phyloP scores from a whole-genome alignment of 2,329 filamentous ascomycete genomes.

The Parascedosporium putredinis region DNA sequence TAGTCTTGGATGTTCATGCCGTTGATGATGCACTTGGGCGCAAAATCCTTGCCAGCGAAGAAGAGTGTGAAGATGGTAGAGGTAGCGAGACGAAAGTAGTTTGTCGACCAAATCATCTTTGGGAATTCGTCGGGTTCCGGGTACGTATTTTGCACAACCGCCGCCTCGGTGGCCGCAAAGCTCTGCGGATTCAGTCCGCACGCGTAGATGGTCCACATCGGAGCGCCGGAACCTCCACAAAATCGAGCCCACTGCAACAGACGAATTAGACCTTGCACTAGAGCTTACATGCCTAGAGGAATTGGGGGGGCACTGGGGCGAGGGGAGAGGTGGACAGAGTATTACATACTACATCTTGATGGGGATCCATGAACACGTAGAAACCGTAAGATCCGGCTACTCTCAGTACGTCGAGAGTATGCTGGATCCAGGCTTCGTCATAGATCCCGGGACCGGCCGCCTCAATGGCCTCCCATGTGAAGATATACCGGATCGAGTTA shows the following conservation, averaged over 20 bases:
- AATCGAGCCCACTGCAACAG: conserved; percentile 72
- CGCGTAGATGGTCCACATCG: conserved; percentile 96
- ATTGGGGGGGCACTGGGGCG: too few species aligned
- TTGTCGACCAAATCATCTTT: conserved; percentile 99
- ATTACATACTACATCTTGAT: conserved; percentile 86
- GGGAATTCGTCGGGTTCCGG: conserved; percentile 76
- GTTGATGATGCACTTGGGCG: conserved; percentile 91
- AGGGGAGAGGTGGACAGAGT: too few species aligned
- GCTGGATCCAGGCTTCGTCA: conserved; percentile 85
- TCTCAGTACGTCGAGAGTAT: conserved; percentile 77
- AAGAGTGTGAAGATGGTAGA: conserved; percentile 92
- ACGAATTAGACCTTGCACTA: too few species aligned
- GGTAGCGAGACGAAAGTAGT: conserved; percentile 78
- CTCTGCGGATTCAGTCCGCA: conserved; percentile 79
- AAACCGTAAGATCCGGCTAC: conserved; percentile 85
- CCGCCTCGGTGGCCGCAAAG: conserved; percentile 80
- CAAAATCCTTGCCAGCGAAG: conserved; percentile 83
- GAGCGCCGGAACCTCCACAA: conserved; percentile 87
- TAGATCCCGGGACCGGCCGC: conserved; percentile 82
- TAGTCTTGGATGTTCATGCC: conserved; percentile 95
- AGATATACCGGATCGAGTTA: conserved; percentile 93
- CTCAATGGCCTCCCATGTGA: conserved; percentile 99
- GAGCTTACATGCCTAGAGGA: too few species aligned
- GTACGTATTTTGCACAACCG: conserved; percentile 90
- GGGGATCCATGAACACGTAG: conserved; percentile 96